Evolutionary conservation across 306 rosid genomes (phyloP), one percentile per base, ranked within the genome.

Genomic region (Cicer bijugum): DNA sequence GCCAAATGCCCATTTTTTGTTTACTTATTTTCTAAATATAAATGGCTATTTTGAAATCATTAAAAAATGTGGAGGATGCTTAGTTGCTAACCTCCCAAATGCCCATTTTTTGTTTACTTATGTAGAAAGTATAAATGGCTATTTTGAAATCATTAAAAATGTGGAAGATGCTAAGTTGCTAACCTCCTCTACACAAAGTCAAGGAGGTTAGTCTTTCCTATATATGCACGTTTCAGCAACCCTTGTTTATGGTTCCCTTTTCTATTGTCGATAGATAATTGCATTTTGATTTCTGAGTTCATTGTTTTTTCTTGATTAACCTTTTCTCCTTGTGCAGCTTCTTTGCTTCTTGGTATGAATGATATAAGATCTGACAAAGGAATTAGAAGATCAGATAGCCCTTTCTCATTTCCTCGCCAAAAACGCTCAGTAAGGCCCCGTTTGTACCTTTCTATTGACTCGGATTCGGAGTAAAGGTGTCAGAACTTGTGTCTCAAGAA

Each of bases 391-490:
- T 87, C 97, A 19, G 96, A 79, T 82, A 92, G 93, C 76, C 97
- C 97, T 6, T 87, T 95, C 86, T 81, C 97, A 39, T 90, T 92
- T 85, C 97, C 97, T 82, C 97, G 97, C 82, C 99, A 92, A 80
- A 95, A 85, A 72, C 96, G 99, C 67, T 94, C 99, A 33, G 97
- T 86, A 46, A 87, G 96, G 83, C 96, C 86, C 5, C 94, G 96
- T 53, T 56, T 86, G 74, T 78, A 64, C 81, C 92, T 92, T 33
- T 92, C 97, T 15, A 90, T 95, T 50, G 89, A 92, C 80, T 82
- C 97, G 0, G 97, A 92, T 76, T 95, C 97, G 1, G 97, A 90
- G 68, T 91, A 91, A 89, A 75, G 84, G 79, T 76, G 16, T 75
- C 51, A 64, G 76, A 67, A 61, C 51, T 53, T 12, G 62, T 59